Base-by-base conservation (phyloP, 2,329 filamentous ascomycete species). In the Talaromyces sp. region DNA sequence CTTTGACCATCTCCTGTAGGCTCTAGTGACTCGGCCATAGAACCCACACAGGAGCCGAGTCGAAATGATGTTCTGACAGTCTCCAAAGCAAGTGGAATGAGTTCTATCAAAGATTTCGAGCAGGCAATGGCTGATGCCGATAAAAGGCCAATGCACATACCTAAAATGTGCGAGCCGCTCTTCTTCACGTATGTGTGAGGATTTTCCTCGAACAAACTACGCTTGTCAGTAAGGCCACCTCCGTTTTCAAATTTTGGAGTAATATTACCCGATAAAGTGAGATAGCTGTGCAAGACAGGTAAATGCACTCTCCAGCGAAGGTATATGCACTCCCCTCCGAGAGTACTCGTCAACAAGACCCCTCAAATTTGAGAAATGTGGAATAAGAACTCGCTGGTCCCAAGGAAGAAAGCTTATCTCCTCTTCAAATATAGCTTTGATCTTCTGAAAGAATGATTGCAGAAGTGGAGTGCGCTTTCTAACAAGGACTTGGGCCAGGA, bases 21-120 rank as follows among this genome's bases (percentile, higher is more conserved):
- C 14, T 50, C 46, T 50, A 50, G 10, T 3, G 46, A 50, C 19
- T 50, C 46, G 19, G 46, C 46, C 19, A 50, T 17, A 17, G 5
- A 26, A 11, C 9, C 46, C 19, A 50, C 46, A 12, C 46, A 27
- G 19, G 46, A 24, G 27, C 43, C 56, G 12, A 51, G 27, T 21
- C 29, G 48, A 19, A 51, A 51, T 24, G 48, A 31, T 21, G 32
- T 51, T 12, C 46, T 24, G 4, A 52, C 29, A 26, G 43, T 50
- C 35, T 58, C 56, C 2, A 52, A 29, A 35, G 56, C 56, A 26
- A 52, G 29, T 32, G 56, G 56, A 17, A 51, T n/a, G 26, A 58
- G 46, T 32, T 51, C 48, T 21, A 32, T 32, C 46, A 52, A n/a
- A 19, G 56, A 51, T n/a, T 26, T 35, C 3, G 27, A 31, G 29